These are phyloP conservation scores for Pouteria glomerata DNA, from an alignment of 148 eudicot species.

Conservation along the genomic window DNA sequence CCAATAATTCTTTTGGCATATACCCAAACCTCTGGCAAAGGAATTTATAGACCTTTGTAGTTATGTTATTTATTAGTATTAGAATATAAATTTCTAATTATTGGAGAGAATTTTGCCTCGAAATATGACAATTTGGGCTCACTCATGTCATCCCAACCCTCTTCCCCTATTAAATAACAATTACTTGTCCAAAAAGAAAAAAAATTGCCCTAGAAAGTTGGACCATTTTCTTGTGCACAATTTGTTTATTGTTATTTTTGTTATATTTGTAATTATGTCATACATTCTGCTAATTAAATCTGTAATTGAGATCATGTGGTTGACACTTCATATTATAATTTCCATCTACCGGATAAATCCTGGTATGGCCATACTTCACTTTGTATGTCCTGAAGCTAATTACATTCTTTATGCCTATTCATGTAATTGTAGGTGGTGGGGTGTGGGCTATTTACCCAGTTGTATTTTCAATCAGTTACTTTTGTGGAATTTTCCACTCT, in stretches of 20 bases:
- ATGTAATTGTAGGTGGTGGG: slow-evolving; percentile 66
- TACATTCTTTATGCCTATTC: not conserved
- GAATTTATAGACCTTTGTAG: not conserved
- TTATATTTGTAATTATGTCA: not conserved
- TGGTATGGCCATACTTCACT: not conserved
- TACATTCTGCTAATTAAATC: not conserved
- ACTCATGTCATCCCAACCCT: too few species aligned
- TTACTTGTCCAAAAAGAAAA: too few species aligned
- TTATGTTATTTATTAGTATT: too few species aligned
- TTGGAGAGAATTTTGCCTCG: too few species aligned
- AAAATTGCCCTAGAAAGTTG: not conserved
- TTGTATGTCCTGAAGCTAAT: not conserved
- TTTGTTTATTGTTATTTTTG: not conserved
- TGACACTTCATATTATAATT: not conserved
- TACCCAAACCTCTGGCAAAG: not conserved
- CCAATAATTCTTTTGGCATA: not conserved
- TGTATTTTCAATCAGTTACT: slow-evolving; percentile 56
- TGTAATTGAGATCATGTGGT: not conserved
- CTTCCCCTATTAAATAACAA: too few species aligned
- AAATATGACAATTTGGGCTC: too few species aligned
- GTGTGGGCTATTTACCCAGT: slow-evolving; percentile 88
- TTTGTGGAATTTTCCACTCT: slow-evolving; percentile 50
- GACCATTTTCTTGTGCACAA: not conserved
- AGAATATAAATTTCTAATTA: too few species aligned
- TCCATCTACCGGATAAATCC: not conserved